Base-by-base conservation (phyloP, 768 basidiomycete species). In the Calvatia gigantea region DNA sequence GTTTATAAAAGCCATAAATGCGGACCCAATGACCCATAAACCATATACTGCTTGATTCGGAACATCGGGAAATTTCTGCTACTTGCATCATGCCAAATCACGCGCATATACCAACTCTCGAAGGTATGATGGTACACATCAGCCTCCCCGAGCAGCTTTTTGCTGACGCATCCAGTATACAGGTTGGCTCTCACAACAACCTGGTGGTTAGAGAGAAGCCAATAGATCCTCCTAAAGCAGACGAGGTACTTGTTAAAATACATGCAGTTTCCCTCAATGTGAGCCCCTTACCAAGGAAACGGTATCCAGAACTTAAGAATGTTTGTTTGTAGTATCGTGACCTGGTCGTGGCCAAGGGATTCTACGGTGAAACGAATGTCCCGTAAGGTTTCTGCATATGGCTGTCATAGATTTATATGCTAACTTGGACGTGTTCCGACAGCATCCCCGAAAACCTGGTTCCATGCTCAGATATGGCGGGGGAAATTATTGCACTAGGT, bases 181-280 rank as follows among this genome's bases (percentile, higher is more conserved):
- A 68, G 62, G 57, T 65, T 15, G 64, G 63, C 44, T 54, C 61
- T 6, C 64, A 63, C 49, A 60, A 59, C 9, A 62, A 64, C 35
- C 54, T 68, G 21, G 57, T 53, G 17, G 49, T 71, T n/a, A 62
- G 65, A 27, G 62, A 73, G 19, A 62, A 61, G 5, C 58, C 62
- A 3, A 42, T 73, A 17, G 49, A 54, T 6, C 59, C 68, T 44
- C 77, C 74, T 2, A 75, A 70, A 47, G 65, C 78, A 1, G 71
- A 64, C 19, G 76, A 85, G 52, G 83, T 83, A 6, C 71, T 83
- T 23, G 76, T 85, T 60, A 80, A 79, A 61, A 68, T 80, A 6
- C 76, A 79, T 52, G 80, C 82, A 0, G 81, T 82, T n/a, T 84
- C 83, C 35, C 67, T 84, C 8, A 78, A 82, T 67, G 78, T 76